Conservation (phyloP, 2,329 filamentous ascomycete genomes). For the Arthrinium phaeospermum region DNA sequence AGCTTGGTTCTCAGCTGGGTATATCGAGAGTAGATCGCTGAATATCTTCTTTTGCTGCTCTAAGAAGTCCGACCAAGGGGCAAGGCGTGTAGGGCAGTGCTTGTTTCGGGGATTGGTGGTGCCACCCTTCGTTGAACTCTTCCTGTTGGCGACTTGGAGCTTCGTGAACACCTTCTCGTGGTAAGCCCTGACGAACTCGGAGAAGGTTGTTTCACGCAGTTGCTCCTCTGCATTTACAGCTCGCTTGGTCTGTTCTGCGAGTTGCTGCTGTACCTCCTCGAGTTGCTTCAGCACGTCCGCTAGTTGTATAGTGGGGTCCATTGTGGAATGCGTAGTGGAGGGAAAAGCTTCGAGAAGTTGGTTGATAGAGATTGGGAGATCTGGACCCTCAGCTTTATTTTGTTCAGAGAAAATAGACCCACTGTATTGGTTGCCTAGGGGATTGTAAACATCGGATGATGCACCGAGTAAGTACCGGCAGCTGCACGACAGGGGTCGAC, state of each 20-base stretch:
- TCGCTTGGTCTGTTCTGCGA: not conserved
- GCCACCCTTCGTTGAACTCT: conserved; percentile 33
- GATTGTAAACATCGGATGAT: too few species aligned
- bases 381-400: too few species aligned
- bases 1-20: conserved; percentile 29
- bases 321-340: too few species aligned
- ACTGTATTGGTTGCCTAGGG: too few species aligned
- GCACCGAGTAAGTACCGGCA: too few species aligned
- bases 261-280: not conserved
- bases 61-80: conserved; percentile 38
- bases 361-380: too few species aligned
- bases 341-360: too few species aligned
- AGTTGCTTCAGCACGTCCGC: too few species aligned
- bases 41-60: conserved; percentile 32
- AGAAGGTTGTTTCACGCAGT: conserved; percentile 34
- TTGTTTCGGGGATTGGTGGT: conserved; percentile 39
- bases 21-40: conserved; percentile 29
- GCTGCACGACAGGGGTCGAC: too few species aligned
- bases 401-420: too few species aligned
- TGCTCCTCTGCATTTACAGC: conserved; percentile 30
- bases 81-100: conserved; percentile 36
- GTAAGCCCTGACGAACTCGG: conserved; percentile 39
- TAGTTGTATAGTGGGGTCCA: too few species aligned
- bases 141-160: conserved; percentile 33
- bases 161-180: conserved; percentile 32